Base-by-base conservation (phyloP, 2,329 filamentous ascomycete genomes). In the Orbilia brochopaga region DNA sequence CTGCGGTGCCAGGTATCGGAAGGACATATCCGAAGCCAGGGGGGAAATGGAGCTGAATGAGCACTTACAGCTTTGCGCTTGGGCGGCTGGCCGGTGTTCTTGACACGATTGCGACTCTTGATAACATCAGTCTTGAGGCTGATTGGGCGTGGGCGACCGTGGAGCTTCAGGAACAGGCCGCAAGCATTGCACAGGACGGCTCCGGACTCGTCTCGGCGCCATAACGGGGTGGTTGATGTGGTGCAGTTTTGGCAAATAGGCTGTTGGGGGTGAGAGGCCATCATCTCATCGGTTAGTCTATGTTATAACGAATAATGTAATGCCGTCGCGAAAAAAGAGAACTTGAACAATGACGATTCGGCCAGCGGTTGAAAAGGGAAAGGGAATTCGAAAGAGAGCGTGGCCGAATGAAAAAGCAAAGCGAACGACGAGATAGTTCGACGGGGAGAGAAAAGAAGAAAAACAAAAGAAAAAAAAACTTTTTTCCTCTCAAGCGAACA, bases 71-170 rank as follows among this genome's bases (percentile, higher is more conserved):
- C 53, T 64, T 70, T 70, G 51, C 66, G 66, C 77, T 91, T 90
- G 52, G 88, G 87, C 74, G 90, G 86, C 77, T 92, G 85, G 1
- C 83, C 90, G 7, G 90, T 86, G 60, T 92, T 94, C 84, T 97
- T 97, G 76, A 97, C 93, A 75, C 94, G 88, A 81, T 99, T 99
- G 78, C 94, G 91, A 83, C 92, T 97, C 84, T 99, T 99, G 83
- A 99, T 99, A 76, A 97, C 93, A 83, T 99, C 94, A 54, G 94
- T 97, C 85, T 99, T 99, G 77, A 99, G 85, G 77, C 91, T 96
- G 79, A 96, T 97, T 76, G 94, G 94, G 64, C 94, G 88, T 72
- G 94, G 87, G 24, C 92, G 90, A 74, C 92, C 92, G 79, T 99
- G 94, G 76, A 99, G 85, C 85, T 99, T 99, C 78, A 97, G 85